Conservation (phyloP, 2,329 filamentous ascomycete genomes). For the Blastomyces parvus region DNA sequence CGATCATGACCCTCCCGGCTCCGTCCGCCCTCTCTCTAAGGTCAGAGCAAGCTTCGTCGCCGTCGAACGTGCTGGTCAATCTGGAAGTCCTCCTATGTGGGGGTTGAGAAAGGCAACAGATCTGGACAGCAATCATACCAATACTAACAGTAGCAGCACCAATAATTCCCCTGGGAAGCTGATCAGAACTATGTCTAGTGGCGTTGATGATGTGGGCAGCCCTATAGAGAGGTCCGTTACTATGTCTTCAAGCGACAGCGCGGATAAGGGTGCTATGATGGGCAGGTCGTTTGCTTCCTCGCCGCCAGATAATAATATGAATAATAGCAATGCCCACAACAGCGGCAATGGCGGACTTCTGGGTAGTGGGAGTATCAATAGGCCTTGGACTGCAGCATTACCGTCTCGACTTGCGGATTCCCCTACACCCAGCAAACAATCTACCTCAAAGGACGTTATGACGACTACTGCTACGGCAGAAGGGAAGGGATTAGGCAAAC, state of each 20-base stretch:
- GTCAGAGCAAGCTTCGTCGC: constrained; percentile 67
- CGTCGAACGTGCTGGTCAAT: constrained; percentile 47
- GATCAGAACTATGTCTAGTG: constrained; percentile 21
- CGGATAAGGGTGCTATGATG: constrained; percentile 6
- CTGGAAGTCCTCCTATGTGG: constrained; percentile 29
- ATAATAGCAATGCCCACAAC: constrained; percentile 2
- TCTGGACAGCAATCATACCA: constrained; percentile 17
- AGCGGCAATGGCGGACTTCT: constrained; percentile 11
- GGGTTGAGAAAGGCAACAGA: constrained; percentile 36
- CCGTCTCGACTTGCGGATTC: constrained; percentile 2
- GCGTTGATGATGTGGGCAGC: constrained; percentile 24
- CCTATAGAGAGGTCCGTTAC: constrained; percentile 17
- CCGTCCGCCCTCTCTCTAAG: constrained; percentile 58
- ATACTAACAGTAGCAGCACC: background rate
- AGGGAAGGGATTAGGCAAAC: constrained; percentile 18
- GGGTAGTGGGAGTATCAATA: constrained; percentile 25
- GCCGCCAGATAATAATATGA: constrained; percentile 2
- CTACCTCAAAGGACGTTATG: constrained; percentile 1
- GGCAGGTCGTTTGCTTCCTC: background rate
- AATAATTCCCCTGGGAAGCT: constrained; percentile 24
- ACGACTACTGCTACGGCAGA: constrained; percentile 1
- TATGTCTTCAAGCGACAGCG: constrained; percentile 10
- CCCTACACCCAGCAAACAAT: constrained; percentile 1
- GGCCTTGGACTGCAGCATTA: constrained; percentile 9
- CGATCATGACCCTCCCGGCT: constrained; percentile 33